A percentile compares a stretch with the other conserved stretches of the same genome.
Evolutionary conservation across 1,284 basidiomycete genomes (phyloP).

Genomic region (Leccinum angustisporum): DNA sequence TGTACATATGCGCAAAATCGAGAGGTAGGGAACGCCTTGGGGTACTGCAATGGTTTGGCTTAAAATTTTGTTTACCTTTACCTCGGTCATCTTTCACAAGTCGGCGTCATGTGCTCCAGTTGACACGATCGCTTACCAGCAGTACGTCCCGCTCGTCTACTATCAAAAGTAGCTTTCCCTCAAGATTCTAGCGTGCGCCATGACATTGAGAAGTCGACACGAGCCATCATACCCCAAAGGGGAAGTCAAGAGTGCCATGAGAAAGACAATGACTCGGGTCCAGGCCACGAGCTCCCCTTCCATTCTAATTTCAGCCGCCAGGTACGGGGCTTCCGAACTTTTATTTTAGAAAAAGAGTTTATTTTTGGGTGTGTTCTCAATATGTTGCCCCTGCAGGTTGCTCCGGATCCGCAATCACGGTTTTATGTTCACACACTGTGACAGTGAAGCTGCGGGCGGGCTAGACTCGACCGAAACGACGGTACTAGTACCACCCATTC

Average conservation of each 20-base stretch:
- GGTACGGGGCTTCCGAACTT: background rate
- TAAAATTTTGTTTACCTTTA: background rate
- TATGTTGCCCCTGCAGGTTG: background rate
- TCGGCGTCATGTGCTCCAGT: background rate
- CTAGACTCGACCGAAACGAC: background rate
- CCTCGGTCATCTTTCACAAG: background rate
- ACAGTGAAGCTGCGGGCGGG: background rate
- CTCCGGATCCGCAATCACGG: background rate
- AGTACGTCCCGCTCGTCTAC: background rate
- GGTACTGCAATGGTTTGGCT: background rate
- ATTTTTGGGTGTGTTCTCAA: background rate
- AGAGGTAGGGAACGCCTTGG: too few relatives aligned
- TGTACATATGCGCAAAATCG: background rate
- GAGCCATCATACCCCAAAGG: background rate
- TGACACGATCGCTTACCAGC: background rate
- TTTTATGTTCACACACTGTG: background rate
- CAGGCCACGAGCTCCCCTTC: background rate
- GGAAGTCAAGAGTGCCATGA: background rate
- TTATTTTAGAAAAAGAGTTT: background rate
- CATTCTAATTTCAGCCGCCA: background rate
- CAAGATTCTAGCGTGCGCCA: background rate
- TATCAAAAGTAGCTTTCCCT: background rate
- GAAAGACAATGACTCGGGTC: background rate
- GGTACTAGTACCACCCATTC: background rate
- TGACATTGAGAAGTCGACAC: background rate